A percentile compares a stretch with the other conserved stretches of the same genome.
phyloP scores from a whole-genome alignment of 2,329 filamentous ascomycete genomes.

The Alternaria alternata region DNA sequence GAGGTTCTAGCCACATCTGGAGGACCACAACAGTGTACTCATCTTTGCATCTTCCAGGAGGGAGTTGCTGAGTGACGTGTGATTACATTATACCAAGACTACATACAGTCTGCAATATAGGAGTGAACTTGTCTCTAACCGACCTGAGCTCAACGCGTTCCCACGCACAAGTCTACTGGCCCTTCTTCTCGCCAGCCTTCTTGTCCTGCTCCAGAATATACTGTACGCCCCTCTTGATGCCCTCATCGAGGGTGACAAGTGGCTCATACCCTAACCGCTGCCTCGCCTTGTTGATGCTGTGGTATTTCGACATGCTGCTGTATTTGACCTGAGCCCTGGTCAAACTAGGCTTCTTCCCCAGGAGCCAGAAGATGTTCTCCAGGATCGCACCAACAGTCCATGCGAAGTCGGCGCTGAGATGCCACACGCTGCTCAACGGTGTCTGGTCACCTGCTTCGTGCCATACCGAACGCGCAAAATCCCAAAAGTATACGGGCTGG shows the following conservation, averaged over 20 bases:
- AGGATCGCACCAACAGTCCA: slow-evolving; percentile 54
- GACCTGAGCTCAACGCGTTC: neutral
- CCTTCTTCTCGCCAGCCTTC: slow-evolving; percentile 47
- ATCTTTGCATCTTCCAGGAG: neutral
- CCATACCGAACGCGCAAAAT: slow-evolving; percentile 59
- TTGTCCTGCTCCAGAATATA: slow-evolving; percentile 49
- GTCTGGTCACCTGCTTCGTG: slow-evolving; percentile 53
- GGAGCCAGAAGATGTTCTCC: slow-evolving; percentile 56
- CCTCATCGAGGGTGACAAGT: slow-evolving; percentile 71
- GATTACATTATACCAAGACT: neutral
- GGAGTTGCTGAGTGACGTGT: neutral
- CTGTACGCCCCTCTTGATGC: slow-evolving; percentile 57
- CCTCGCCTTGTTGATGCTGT: slow-evolving; percentile 79
- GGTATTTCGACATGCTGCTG: slow-evolving; percentile 79
- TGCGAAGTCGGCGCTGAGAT: slow-evolving; percentile 52
- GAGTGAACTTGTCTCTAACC: neutral
- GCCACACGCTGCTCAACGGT: slow-evolving; percentile 53
- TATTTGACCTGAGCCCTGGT: slow-evolving; percentile 64
- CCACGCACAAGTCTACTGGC: slow-evolving; percentile 28
- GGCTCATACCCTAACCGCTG: slow-evolving; percentile 73
- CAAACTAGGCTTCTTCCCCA: slow-evolving; percentile 57
- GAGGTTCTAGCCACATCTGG: slow-evolving; percentile 17
- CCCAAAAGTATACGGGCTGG: slow-evolving; percentile 60
- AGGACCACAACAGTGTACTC: neutral
- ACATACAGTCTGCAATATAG: neutral